Conservation (phyloP, 2,329 filamentous ascomycete genomes). For the Clonostachys solani region DNA sequence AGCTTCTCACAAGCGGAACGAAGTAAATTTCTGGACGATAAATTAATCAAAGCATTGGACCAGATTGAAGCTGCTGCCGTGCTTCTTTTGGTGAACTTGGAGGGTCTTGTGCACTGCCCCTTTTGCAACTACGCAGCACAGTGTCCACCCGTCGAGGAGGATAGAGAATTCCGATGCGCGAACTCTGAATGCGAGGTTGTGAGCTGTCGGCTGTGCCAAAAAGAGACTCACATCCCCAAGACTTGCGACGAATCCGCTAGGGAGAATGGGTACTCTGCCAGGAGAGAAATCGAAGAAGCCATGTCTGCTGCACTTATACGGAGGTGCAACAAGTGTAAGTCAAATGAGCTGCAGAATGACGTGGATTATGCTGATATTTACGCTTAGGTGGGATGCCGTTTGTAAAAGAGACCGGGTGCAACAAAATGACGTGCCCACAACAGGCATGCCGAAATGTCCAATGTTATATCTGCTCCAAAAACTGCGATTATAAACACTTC, state of each 20-base stretch:
- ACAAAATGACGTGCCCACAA: constrained; percentile 74
- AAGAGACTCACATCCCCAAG: constrained; percentile 66
- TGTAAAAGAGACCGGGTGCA: constrained; percentile 76
- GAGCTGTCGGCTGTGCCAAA: constrained; percentile 65
- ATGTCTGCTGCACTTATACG: constrained; percentile 78
- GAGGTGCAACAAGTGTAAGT: constrained; percentile 62
- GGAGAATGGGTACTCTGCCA: constrained; percentile 55
- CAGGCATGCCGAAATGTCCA: constrained; percentile 44
- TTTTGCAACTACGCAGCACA: constrained; percentile 81
- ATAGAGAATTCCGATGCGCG: constrained; percentile 71
- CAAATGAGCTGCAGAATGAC: not conserved
- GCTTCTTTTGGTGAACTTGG: constrained; percentile 64
- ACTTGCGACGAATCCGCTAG: constrained; percentile 63
- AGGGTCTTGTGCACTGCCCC: constrained; percentile 71
- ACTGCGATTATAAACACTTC: constrained; percentile 68
- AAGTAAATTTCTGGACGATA: constrained; percentile 51
- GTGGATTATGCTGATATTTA: constrained; percentile 4
- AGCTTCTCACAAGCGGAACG: constrained; percentile 55
- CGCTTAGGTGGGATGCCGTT: constrained; percentile 61
- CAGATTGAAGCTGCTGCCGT: constrained; percentile 67
- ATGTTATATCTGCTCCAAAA: constrained; percentile 70
- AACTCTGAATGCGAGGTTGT: constrained; percentile 59
- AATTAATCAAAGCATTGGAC: constrained; percentile 58
- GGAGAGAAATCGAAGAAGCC: constrained; percentile 74
- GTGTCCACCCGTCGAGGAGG: constrained; percentile 59